Base-by-base conservation (phyloP, 768 basidiomycete genomes). In the Russula vinacea region DNA sequence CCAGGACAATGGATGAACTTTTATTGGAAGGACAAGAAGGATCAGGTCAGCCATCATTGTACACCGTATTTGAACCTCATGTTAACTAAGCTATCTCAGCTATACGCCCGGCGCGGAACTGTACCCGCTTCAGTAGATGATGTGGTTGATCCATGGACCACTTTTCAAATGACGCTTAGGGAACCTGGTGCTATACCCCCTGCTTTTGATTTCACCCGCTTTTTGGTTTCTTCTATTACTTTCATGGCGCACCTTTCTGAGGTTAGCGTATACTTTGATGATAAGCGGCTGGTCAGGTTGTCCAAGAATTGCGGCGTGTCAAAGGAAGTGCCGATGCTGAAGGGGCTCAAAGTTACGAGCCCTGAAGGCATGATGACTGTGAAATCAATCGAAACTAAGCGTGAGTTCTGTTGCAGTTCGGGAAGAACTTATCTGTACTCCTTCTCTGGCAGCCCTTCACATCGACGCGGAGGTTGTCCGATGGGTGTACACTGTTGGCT, bases 21-120 rank as follows among this genome's bases (percentile, higher is more conserved):
- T 73, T 91, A 95, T 73, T 98, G 93, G 93, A 94, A 93, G 72
- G 91, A 90, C 70, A 89, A 89, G 70, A 92, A 90, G 70, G 92
- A 94, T 71, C 92, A 94, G 78, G 87, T 88, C 67, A 40, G 73
- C 60, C 22, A 42, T 29, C n/a, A 57, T 6, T 14, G 45, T 53
- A 32, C 50, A 22, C 45, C 19, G 26, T 44, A 22, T 49, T 40
- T 16, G 17, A 22, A 58, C 26, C n/a, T 22, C 35, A 14, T n/a
- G 37, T 56, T 26, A 54, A 56, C 69, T 5, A 22, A 60, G 19
- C 14, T 47, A 5, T 19, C 37, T 62, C 57, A 93, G 88, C 81
- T 98, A 1, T 90, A 88, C 69, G 94, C 89, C 17, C 85, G 93
- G 40, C 84, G 92, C 40, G 94, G 93, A 9, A 75, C 78, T 49